A percentile compares a stretch with the other conserved stretches of the same genome.
Evolutionary conservation across 345 rosid genomes (phyloP).

Genomic region (Cardamine chenopodiifolia): DNA sequence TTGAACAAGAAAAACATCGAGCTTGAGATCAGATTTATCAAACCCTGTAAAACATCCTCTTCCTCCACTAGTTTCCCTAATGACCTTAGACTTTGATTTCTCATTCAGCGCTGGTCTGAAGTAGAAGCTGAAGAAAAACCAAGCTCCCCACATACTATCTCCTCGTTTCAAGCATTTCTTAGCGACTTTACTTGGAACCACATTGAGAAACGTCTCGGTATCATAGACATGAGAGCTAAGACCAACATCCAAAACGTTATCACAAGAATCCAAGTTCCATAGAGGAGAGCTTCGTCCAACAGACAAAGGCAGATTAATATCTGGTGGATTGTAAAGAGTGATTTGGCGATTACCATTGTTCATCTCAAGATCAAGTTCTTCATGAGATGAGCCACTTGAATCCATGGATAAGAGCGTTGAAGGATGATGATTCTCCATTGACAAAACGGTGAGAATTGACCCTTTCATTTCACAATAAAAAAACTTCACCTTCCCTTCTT

Average conservation of each 20-base stretch:
- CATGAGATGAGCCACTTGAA: constrained; percentile 80
- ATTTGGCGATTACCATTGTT: constrained; percentile 53
- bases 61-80: constrained; percentile 57
- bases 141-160: constrained; percentile 98
- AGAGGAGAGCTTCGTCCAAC: constrained; percentile 56
- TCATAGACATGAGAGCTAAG: constrained; percentile 72
- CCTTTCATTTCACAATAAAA: constrained; percentile 41
- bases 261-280: constrained; percentile 69
- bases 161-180: constrained; percentile 75
- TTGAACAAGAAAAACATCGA: constrained; percentile 90
- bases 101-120: constrained; percentile 83
- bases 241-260: constrained; percentile 71
- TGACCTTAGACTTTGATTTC: constrained; percentile 77
- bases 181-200: constrained; percentile 52
- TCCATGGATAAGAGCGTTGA: constrained; percentile 96
- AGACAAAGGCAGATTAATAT: constrained; percentile 87
- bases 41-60: constrained; percentile 54
- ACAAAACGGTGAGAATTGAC: constrained; percentile 54
- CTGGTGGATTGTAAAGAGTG: constrained; percentile 81
- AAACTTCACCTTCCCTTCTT: constrained; percentile 6
- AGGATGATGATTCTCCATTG: constrained; percentile 94
- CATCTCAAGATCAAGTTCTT: constrained; percentile 85
- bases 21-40: constrained; percentile 86
- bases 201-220: constrained; percentile 60
- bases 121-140: constrained; percentile 96